Evolutionary conservation across 345 rosid genomes (phyloP).

Genomic region (Sisymbrium altissimum): DNA sequence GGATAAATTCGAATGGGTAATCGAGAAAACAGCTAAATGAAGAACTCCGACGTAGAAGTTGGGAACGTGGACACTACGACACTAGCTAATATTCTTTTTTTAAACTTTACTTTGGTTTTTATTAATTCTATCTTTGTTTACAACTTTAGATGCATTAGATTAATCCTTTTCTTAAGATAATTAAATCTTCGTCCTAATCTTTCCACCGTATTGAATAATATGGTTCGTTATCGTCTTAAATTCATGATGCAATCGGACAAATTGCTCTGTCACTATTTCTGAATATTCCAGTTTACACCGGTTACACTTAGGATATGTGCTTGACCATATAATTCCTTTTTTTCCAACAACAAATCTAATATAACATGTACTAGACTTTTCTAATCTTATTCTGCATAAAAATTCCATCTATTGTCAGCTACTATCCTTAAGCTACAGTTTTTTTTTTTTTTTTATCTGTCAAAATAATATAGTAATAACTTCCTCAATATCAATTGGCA

Average conservation of each 20-base stretch:
- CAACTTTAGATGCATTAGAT: neutral
- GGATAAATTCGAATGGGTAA: conserved; percentile 5
- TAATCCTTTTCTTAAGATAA: neutral
- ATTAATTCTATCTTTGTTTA: neutral
- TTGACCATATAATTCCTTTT: neutral
- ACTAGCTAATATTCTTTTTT: neutral
- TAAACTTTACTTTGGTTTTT: neutral
- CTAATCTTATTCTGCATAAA: neutral
- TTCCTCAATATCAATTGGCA: neutral
- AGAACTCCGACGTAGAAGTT: conserved; percentile 25
- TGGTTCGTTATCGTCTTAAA: neutral
- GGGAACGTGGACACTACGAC: conserved; percentile 29
- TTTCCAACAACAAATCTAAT: neutral
- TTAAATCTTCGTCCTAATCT: neutral
- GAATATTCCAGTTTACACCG: neutral
- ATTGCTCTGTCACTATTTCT: neutral
- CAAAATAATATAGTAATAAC: neutral
- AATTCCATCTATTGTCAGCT: neutral
- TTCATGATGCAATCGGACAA: neutral
- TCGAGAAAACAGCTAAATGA: conserved; percentile 14
- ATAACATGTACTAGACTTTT: neutral
- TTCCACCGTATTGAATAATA: neutral
- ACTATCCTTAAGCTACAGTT: neutral
- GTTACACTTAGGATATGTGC: neutral
- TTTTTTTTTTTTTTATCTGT: no score